Base-by-base conservation (phyloP, 2,329 filamentous ascomycete species). In the Xylariales sp. region DNA sequence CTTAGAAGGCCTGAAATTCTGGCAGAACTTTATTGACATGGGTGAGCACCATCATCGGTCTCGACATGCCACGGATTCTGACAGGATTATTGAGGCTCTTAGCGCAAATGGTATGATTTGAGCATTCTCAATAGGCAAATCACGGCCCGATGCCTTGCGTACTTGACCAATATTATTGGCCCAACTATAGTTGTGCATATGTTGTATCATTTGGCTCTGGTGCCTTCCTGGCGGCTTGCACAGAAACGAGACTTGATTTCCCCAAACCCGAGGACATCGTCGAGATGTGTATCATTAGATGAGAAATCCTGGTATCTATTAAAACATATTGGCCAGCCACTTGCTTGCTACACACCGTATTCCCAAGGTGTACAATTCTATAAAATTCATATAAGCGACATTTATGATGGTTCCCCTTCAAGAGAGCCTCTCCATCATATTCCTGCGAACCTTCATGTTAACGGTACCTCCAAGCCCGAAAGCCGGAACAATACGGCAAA, bases 391-490 rank as follows among this genome's bases (percentile, higher is more conserved):
- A 63, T 59, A 61, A 30, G 46, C 46, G 12, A 55, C n/a, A 3
- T 46, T 14, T 62, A n/a, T 9, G 12, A 28, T 28, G 10, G 10
- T 23, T 14, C 4, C 30, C 41, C 62, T 28, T 71, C 23, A 82
- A 28, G 71, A 85, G 65, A 93, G 76, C 73, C 78, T 85, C 72
- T 82, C 82, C 90, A 97, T 94, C 73, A 95, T 77, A 61, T 78
- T 82, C 75, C 81, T 83, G 73, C 94, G 85, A 52, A 95, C 83
- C 75, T 91, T 90, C 67, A 85, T 86, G 80, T 97, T 97, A 10
- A 96, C 91, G 10, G 97, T 93, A 0, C 94, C 94, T 0, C 94
- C 94, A 12, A 97, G 85, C 1, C 94, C 94, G 83, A 95, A 97
- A 0, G 94, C 94, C 18, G 94, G 94, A 2, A 97, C 86, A 73